phyloP scores from a whole-genome alignment of 352 stramenopile genomes.

The Pythium volutum region DNA sequence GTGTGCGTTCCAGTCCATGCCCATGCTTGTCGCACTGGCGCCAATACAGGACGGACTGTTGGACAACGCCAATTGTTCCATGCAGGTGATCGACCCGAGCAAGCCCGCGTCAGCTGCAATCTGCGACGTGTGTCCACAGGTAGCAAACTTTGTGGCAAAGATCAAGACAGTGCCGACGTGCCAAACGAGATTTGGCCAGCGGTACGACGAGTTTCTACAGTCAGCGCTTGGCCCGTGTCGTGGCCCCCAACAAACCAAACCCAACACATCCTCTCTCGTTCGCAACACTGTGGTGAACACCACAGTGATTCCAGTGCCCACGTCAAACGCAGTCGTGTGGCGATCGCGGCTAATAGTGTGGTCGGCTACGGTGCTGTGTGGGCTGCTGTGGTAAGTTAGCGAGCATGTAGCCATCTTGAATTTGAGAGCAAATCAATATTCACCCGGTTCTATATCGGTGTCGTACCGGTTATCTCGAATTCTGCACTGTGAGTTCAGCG shows the following conservation, averaged over 20 bases:
- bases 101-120: not conserved
- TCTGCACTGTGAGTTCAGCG: no score
- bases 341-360: no score
- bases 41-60: slow-evolving; percentile 2
- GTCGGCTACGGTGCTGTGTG: no score
- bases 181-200: not conserved
- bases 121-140: slow-evolving; percentile 4
- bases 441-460: no score
- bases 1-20: not conserved
- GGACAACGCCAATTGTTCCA: not conserved
- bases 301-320: no score
- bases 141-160: not conserved
- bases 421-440: no score
- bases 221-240: not conserved
- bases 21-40: not conserved
- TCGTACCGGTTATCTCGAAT: no score
- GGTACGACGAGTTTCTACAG: not conserved
- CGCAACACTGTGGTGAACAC: no score
- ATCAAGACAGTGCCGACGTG: slow-evolving; percentile 1
- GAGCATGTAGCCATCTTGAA: no score
- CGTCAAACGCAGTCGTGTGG: no score
- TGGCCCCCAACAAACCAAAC: not conserved
- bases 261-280: not conserved
- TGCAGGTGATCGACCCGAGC: not conserved
- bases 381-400: no score